Base-by-base conservation (phyloP, 176 grass and related monocot species). In the Cenchrus purpureus region DNA sequence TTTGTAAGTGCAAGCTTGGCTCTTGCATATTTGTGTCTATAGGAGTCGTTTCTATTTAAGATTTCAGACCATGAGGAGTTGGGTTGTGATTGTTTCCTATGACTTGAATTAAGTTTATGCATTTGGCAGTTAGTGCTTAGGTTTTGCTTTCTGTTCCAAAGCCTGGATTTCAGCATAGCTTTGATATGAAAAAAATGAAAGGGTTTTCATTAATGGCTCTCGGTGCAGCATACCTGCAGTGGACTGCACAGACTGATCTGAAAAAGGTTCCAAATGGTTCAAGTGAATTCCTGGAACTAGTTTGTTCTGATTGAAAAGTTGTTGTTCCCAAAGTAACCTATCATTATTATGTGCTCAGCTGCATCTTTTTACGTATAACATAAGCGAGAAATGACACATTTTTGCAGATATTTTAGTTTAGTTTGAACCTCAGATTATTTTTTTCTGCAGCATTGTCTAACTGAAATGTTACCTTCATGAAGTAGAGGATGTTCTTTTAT, bases 191-290 rank as follows among this genome's bases (percentile, higher is more conserved):
- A 40, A 40, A 40, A 40, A 2, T 4, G 3, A 40, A 34, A 34
- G 37, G 4, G 37, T 57, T 70, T 70, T 44, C 7, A 28, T 28
- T 71, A 58, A 12, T n/a, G 10, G 4, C 57, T 57, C 10, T 55
- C 4, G 2, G 0, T 58, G 49, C 49, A 32, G 69, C 45, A 53
- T 14, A 25, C 7, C 10, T 55, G 17, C 52, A 71, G 51, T 45
- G 45, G 20, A 9, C 56, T 78, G 74, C 37, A 60, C 55, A 44
- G 40, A 29, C 12, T 62, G 54, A 46, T 25, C 56, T 61, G 55
- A 57, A 55, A 62, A 77, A 25, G n/a, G 28, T 25, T 78, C n/a
- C 37, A 58, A 71, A 58, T 29, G 52, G 20, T 71, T 81, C 34
- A 15, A 46, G 12, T 82, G 68, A 29, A 46, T 83, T 62, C 55